Evolutionary conservation across 768 basidiomycete species (phyloP).

Genomic region (Psilocybe cubensis): DNA sequence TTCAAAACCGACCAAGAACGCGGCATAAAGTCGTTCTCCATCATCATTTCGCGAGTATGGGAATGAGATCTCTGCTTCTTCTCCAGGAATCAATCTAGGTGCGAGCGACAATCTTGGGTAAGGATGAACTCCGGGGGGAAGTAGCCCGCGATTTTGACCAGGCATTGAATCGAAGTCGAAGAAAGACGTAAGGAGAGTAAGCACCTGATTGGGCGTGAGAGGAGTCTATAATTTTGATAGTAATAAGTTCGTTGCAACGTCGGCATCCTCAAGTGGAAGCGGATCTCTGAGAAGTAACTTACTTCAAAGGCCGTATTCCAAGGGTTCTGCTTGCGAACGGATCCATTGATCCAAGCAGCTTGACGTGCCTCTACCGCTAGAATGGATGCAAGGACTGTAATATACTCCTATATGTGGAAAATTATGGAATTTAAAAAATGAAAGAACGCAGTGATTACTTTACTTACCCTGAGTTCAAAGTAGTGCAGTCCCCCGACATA

Average conservation of each 20-base stretch:
- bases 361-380: slow-evolving; percentile 65
- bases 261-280: background rate
- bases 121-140: slow-evolving; percentile 29
- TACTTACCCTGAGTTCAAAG: slow-evolving; percentile 44
- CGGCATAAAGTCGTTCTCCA: slow-evolving; percentile 38
- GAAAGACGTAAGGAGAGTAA: slow-evolving; percentile 44
- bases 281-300: slow-evolving; percentile 5
- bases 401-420: slow-evolving; percentile 30
- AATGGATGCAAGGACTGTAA: slow-evolving; percentile 62
- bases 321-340: slow-evolving; percentile 47
- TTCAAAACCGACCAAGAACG: slow-evolving; percentile 52
- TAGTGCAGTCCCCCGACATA: slow-evolving; percentile 59
- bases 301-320: slow-evolving; percentile 69
- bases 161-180: slow-evolving; percentile 61
- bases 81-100: slow-evolving; percentile 23
- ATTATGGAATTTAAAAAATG: background rate
- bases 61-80: slow-evolving; percentile 25
- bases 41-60: slow-evolving; percentile 16
- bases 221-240: slow-evolving; percentile 32
- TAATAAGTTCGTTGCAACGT: background rate
- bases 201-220: slow-evolving; percentile 42
- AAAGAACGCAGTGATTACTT: background rate
- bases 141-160: slow-evolving; percentile 46
- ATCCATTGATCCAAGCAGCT: slow-evolving; percentile 61
- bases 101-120: slow-evolving; percentile 28